Evolutionary conservation across 2,329 filamentous ascomycete genomes (phyloP).

Genomic region (Fusarium nurragi): DNA sequence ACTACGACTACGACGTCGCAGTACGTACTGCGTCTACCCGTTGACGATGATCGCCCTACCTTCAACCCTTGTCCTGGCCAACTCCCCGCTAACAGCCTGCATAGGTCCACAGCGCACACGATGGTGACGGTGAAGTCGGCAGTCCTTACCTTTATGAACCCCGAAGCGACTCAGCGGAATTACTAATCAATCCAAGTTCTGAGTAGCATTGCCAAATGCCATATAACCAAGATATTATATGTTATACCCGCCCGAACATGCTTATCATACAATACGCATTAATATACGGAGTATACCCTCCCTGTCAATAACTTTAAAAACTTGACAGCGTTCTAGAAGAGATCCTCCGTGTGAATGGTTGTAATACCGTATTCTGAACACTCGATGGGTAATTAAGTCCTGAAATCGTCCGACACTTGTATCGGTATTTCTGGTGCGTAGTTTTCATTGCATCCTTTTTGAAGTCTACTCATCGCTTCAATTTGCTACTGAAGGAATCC

Average conservation of each 20-base stretch:
- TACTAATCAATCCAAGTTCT: conserved; percentile 1
- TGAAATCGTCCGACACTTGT: not conserved
- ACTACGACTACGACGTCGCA: not conserved
- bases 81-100: conserved; percentile 18
- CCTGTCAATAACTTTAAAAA: not conserved
- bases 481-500: not conserved
- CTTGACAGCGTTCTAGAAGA: not conserved
- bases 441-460: not conserved
- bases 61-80: conserved; percentile 35
- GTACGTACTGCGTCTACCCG: conserved; percentile 36
- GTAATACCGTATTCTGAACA: not conserved
- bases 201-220: not conserved
- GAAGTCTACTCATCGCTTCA: not conserved
- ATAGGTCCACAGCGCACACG: conserved; percentile 25
- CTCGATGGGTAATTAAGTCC: not conserved
- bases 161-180: conserved; percentile 14
- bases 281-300: not conserved
- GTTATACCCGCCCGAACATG: not conserved
- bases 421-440: not conserved
- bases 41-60: conserved; percentile 46
- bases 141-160: conserved; percentile 13
- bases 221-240: too few species aligned
- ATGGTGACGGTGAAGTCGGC: conserved; percentile 32
- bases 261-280: not conserved
- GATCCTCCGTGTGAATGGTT: not conserved